Conservation (phyloP, 73 alveolate genomes). For the Symbiodinium pilosum region DNA sequence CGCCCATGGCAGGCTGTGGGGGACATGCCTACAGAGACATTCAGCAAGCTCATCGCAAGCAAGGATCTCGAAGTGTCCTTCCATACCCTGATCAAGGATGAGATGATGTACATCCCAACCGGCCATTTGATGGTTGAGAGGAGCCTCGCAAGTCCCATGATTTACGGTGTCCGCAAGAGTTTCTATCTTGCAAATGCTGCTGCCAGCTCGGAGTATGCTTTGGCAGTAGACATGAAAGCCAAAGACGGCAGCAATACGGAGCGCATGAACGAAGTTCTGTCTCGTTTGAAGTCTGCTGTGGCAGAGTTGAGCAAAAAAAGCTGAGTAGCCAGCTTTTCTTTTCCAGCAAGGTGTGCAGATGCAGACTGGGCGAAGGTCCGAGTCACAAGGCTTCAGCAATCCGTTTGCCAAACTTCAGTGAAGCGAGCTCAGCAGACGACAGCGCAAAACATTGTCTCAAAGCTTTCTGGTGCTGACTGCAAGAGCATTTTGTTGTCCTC, state of each 20-base stretch:
- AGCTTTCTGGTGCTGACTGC: too few species aligned
- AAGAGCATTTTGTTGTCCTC: too few species aligned
- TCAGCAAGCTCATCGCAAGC: neutral
- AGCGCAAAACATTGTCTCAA: too few species aligned
- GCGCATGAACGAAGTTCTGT: neutral
- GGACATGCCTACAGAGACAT: neutral
- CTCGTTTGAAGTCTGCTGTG: neutral
- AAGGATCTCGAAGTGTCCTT: neutral
- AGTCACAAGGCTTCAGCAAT: too few species aligned
- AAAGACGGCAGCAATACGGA: neutral
- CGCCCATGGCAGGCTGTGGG: neutral
- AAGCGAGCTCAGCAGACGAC: too few species aligned
- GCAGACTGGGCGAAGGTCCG: too few species aligned
- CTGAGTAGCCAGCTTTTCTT: too few species aligned
- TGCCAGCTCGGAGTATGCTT: neutral
- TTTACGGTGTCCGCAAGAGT: constrained; percentile 8
- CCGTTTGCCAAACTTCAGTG: too few species aligned
- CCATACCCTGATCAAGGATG: neutral
- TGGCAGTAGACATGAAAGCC: neutral
- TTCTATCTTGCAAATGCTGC: neutral
- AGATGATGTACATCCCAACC: neutral
- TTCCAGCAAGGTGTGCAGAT: too few species aligned
- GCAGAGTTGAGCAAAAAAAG: too few species aligned
- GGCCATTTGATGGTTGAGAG: neutral
- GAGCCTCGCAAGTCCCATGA: neutral